These are phyloP conservation scores for Besnoitia besnoiti DNA, from an alignment of 169 alveolate species.

Conservation along the genomic window DNA sequence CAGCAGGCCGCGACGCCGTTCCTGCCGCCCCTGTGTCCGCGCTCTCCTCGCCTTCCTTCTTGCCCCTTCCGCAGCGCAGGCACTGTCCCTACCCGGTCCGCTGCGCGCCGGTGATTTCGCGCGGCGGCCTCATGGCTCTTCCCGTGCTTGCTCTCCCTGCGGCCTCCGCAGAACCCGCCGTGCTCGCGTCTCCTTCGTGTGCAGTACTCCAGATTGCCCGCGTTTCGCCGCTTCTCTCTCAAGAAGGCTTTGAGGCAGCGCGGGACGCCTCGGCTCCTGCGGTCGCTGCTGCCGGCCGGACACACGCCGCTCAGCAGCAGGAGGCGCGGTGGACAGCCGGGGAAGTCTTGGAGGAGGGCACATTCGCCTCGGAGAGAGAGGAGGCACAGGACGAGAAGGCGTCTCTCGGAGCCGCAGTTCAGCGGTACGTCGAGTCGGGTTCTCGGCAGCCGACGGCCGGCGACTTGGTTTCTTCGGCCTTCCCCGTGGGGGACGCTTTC, in stretches of 20 bases:
- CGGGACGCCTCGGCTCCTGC: background rate
- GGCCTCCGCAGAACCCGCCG: background rate
- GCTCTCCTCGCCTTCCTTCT: background rate
- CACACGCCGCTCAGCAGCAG: background rate
- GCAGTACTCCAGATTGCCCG: background rate
- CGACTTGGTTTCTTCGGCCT: background rate
- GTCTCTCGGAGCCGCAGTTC: background rate
- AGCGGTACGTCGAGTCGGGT: background rate
- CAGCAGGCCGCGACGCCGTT: background rate
- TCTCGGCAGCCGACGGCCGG: background rate
- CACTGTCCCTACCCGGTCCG: constrained; percentile 62
- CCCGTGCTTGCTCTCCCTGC: background rate
- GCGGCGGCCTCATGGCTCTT: constrained; percentile 46
- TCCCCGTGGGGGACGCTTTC: background rate
- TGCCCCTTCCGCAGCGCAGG: constrained; percentile 2
- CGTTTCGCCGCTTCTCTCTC: background rate
- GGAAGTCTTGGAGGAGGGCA: constrained; percentile 11
- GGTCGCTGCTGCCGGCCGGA: constrained; percentile 1
- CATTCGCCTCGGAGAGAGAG: constrained; percentile 1
- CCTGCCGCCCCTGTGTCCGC: background rate
- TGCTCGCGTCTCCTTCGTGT: background rate
- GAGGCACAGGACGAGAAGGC: background rate
- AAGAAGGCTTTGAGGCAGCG: constrained; percentile 19
- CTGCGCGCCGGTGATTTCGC: constrained; percentile 57
- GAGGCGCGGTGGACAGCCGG: constrained; percentile 62